Percentiles rank a stretch among this genome's conserved stretches.
Conservation (phyloP, 805 yeast genomes). For the Zygosaccharomyces gambellarensis region DNA sequence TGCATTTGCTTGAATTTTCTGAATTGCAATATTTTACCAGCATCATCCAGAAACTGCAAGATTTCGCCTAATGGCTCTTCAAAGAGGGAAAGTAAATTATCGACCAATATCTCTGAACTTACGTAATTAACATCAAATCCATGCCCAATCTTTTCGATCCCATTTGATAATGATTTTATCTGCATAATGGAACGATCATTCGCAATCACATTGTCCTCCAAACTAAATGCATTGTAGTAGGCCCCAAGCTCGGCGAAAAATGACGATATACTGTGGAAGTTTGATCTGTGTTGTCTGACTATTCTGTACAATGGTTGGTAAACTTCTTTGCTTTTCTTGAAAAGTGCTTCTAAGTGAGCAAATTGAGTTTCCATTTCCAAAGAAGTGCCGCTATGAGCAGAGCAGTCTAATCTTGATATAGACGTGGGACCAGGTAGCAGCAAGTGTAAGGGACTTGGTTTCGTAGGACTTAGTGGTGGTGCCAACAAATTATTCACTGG, state of each 20-base stretch:
- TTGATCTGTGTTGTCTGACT: constrained; percentile 28
- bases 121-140: constrained; percentile 71
- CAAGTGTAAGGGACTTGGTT: constrained; percentile 55
- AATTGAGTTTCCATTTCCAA: constrained; percentile 38
- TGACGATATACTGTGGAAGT: constrained; percentile 50
- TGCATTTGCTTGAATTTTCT: constrained; percentile 55
- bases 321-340: constrained; percentile 26
- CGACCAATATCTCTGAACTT: constrained; percentile 42
- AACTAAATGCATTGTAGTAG: constrained; percentile 53
- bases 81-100: constrained; percentile 36
- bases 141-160: constrained; percentile 75
- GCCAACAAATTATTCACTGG: constrained; percentile 51
- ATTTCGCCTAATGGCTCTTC: constrained; percentile 40
- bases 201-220: constrained; percentile 52
- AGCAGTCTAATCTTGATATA: constrained; percentile 35
- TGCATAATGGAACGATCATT: constrained; percentile 46
- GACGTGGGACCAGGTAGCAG: constrained; percentile 58
- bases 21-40: constrained; percentile 49
- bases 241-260: constrained; percentile 79
- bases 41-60: constrained; percentile 32
- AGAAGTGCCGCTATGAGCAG: constrained; percentile 20
- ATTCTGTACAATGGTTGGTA: constrained; percentile 28
- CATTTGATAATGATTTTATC: constrained; percentile 43
- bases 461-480: constrained; percentile 57
- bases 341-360: constrained; percentile 37